Evolutionary conservation across 257 asterid genomes (phyloP).

Genomic region (Craterostigma plantagineum): DNA sequence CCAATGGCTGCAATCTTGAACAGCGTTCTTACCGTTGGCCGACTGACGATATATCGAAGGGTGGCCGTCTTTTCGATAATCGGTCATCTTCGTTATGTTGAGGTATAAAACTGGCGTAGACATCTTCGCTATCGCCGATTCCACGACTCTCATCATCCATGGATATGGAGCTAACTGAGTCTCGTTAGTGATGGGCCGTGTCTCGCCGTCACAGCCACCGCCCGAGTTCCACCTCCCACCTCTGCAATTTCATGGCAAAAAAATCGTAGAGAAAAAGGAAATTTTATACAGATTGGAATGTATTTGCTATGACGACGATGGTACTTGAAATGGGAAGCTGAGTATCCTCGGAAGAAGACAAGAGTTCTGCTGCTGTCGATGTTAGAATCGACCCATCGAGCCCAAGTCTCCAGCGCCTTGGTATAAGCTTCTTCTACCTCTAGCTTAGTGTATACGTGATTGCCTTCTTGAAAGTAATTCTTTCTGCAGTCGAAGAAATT

Average conservation of each 20-base stretch:
- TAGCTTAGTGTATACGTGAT: slow-evolving; percentile 20
- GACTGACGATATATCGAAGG: slow-evolving; percentile 35
- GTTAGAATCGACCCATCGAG: slow-evolving; percentile 38
- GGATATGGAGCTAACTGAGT: slow-evolving; percentile 33
- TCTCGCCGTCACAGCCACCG: slow-evolving; percentile 42
- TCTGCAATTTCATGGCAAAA: slow-evolving; percentile 11
- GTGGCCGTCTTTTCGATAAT: slow-evolving; percentile 48
- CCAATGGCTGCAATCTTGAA: slow-evolving; percentile 65
- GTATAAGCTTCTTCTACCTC: slow-evolving; percentile 28
- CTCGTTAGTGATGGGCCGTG: slow-evolving; percentile 25
- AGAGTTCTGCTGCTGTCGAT: slow-evolving; percentile 21
- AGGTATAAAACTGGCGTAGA: slow-evolving; percentile 29
- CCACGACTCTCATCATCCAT: slow-evolving; percentile 45
- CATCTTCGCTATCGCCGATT: slow-evolving; percentile 21
- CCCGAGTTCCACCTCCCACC: slow-evolving; percentile 56
- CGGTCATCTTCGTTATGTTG: slow-evolving; percentile 39
- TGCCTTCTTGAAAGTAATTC: slow-evolving; percentile 42
- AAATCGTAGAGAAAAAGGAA: not conserved
- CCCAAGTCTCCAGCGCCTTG: slow-evolving; percentile 47
- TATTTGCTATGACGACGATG: not conserved
- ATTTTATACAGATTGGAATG: not conserved
- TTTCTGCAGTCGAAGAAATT: slow-evolving; percentile 14
- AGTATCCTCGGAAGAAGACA: slow-evolving; percentile 40
- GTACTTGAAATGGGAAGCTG: slow-evolving; percentile 61
- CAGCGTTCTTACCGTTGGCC: not conserved